Evolutionary conservation across 2,329 filamentous ascomycete species (phyloP).

Genomic region (Ascochyta koolunga): DNA sequence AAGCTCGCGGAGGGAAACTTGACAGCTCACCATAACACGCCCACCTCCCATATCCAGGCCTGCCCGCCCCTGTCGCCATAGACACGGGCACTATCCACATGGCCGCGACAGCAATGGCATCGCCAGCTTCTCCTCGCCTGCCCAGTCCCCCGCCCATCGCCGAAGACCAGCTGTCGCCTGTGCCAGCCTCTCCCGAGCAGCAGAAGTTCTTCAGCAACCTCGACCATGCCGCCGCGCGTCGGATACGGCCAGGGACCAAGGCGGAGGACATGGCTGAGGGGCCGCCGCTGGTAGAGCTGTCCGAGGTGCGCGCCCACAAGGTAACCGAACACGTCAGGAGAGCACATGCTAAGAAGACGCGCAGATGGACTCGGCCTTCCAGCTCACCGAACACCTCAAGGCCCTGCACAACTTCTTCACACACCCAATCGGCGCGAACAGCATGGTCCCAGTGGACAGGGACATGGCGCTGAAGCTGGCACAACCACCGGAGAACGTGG

Average conservation of each 20-base stretch:
- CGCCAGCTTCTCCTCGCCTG: conserved; percentile 75
- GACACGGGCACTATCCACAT: not conserved
- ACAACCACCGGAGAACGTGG: conserved; percentile 78
- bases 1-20: conserved; percentile 19
- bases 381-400: conserved; percentile 95
- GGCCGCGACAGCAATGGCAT: conserved; percentile 29
- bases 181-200: conserved; percentile 65
- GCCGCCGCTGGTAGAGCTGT: conserved; percentile 83
- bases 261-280: conserved; percentile 92
- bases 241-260: conserved; percentile 91
- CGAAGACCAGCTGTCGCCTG: conserved; percentile 90
- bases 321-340: not conserved
- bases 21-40: conserved; percentile 18
- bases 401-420: conserved; percentile 87
- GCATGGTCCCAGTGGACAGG: conserved; percentile 74
- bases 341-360: conserved; percentile 24
- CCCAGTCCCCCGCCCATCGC: conserved; percentile 93
- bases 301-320: conserved; percentile 67
- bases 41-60: not conserved
- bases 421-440: conserved; percentile 59
- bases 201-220: conserved; percentile 60
- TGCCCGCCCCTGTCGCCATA: not conserved
- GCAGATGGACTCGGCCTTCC: conserved; percentile 95
- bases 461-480: conserved; percentile 77
- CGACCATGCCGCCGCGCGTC: conserved; percentile 76